These are phyloP conservation scores for Boletus speciosus DNA, from an alignment of 768 basidiomycete species.

Conservation along the genomic window DNA sequence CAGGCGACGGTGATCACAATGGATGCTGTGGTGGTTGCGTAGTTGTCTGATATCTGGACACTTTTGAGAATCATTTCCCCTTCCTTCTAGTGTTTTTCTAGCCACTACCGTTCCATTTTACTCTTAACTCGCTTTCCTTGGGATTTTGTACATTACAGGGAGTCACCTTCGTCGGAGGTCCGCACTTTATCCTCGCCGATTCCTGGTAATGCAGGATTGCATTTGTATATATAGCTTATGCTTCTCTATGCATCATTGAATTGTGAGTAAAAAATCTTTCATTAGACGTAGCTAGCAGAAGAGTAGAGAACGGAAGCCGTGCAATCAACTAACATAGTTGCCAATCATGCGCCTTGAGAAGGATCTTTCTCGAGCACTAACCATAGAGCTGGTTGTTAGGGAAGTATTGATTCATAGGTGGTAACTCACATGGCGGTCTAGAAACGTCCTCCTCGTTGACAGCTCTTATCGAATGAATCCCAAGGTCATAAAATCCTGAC, in stretches of 20 bases:
- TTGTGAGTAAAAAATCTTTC: background rate
- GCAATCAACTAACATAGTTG: background rate
- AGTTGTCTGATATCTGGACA: slow-evolving; percentile 37
- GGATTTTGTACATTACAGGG: slow-evolving; percentile 12
- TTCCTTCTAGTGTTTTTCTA: slow-evolving; percentile 8
- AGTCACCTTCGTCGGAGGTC: slow-evolving; percentile 5
- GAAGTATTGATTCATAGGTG: background rate
- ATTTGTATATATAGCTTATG: slow-evolving; percentile 28
- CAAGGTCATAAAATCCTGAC: slow-evolving; percentile 77
- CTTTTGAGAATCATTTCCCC: background rate
- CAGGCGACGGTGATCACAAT: slow-evolving; percentile 49
- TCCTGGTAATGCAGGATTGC: slow-evolving; percentile 9
- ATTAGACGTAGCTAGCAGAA: background rate
- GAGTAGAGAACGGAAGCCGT: background rate
- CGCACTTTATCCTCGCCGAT: background rate
- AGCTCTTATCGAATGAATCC: slow-evolving; percentile 76
- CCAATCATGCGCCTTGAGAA: slow-evolving; percentile 21
- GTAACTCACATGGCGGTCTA: slow-evolving; percentile 27
- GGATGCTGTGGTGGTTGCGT: slow-evolving; percentile 73
- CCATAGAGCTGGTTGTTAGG: background rate
- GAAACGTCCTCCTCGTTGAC: slow-evolving; percentile 69
- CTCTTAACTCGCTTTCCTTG: slow-evolving; percentile 7
- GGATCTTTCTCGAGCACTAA: slow-evolving; percentile 27
- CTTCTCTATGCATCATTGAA: slow-evolving; percentile 8
- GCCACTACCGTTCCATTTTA: slow-evolving; percentile 1